Base-by-base conservation (phyloP, 2,329 filamentous ascomycete species). In the Aspergillus clavatus region DNA sequence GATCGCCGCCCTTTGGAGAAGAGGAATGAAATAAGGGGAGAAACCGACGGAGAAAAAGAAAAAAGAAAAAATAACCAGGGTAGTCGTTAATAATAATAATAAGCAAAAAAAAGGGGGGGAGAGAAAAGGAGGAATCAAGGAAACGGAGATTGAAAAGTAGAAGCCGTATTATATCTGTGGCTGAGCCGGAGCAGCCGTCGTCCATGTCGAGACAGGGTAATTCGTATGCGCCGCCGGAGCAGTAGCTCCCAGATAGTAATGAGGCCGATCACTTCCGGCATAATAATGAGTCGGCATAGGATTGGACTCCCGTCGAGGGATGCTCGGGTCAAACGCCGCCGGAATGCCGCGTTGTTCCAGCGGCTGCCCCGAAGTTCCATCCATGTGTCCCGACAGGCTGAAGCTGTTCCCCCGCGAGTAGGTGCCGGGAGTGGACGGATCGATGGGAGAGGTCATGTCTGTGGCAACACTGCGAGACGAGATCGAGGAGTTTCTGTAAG, bases 401-500 rank as follows among this genome's bases (percentile, higher is more conserved):
- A 69, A 70, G 45, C 65, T 70, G 38, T 42, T 44, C 7, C 60
- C 55, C 36, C 66, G 61, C 5, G 66, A 66, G 53, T 65, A 70
- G 7, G 63, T 63, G 16, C 51, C 60, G 0, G 66, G 61, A 0
- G 66, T 66, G 5, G 66, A 53, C 3, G 66, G 60, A 41, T 70
- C 67, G 43, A 70, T 64, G 1, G 65, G 62, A 2, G 67, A 67
- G 10, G 68, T 63, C 2, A 61, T 61, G 37, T 70, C 68, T 10
- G 67, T 62, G 6, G 63, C 57, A 28, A 67, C 58, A 41, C 59
- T 67, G 33, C 68, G 63, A 18, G 63, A 66, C 10, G 67, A 66
- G 19, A 71, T 61, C 7, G 67, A 68, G 3, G 66, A 63, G 31
- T 67, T 71, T 38, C 68, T 63, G 44, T 71, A 71, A 8, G 65